Percentiles rank a stretch among this genome's conserved stretches.
Conservation (phyloP, 2,329 filamentous ascomycete genomes). For the Dothistroma septosporum region DNA sequence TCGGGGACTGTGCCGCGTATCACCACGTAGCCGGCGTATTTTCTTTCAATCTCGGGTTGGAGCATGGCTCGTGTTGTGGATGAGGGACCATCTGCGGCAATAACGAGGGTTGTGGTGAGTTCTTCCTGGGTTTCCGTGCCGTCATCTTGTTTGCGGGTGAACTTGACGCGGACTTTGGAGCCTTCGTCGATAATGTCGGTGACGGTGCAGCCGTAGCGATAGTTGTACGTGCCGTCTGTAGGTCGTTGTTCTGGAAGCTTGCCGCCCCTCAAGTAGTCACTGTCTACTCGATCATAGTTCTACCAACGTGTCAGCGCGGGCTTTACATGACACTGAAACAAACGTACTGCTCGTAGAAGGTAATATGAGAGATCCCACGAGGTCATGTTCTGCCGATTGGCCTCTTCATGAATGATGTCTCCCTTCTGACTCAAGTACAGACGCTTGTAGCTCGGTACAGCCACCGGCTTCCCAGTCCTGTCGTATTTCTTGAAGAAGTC, state of each 20-base stretch:
- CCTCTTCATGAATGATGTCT: slow-evolving; percentile 27
- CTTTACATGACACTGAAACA: not conserved
- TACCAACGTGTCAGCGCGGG: not conserved
- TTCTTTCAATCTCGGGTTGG: slow-evolving; percentile 29
- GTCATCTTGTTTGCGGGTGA: slow-evolving; percentile 22
- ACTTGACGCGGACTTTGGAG: slow-evolving; percentile 27
- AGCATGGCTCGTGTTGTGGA: slow-evolving; percentile 31
- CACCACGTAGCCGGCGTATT: slow-evolving; percentile 34
- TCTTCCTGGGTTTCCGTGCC: slow-evolving; percentile 20
- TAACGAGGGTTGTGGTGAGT: slow-evolving; percentile 36
- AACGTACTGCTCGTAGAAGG: slow-evolving; percentile 37
- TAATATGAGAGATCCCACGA: slow-evolving; percentile 47
- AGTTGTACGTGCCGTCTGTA: slow-evolving; percentile 25
- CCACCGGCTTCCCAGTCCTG: slow-evolving; percentile 34
- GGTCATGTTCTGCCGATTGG: slow-evolving; percentile 45
- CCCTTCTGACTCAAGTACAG: slow-evolving; percentile 28
- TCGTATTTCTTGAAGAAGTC: slow-evolving; percentile 44
- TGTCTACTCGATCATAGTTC: slow-evolving; percentile 42
- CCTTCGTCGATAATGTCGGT: slow-evolving; percentile 29
- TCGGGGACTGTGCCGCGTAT: slow-evolving; percentile 34
- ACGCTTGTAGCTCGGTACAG: slow-evolving; percentile 27
- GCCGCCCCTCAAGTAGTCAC: slow-evolving; percentile 29
- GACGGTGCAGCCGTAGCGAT: slow-evolving; percentile 33
- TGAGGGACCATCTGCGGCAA: slow-evolving; percentile 44
- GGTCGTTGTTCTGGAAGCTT: slow-evolving; percentile 18